Percentiles rank a stretch among this genome's conserved stretches.
phyloP scores from a whole-genome alignment of 2,329 filamentous ascomycete genomes.

The Colletotrichum sp. region DNA sequence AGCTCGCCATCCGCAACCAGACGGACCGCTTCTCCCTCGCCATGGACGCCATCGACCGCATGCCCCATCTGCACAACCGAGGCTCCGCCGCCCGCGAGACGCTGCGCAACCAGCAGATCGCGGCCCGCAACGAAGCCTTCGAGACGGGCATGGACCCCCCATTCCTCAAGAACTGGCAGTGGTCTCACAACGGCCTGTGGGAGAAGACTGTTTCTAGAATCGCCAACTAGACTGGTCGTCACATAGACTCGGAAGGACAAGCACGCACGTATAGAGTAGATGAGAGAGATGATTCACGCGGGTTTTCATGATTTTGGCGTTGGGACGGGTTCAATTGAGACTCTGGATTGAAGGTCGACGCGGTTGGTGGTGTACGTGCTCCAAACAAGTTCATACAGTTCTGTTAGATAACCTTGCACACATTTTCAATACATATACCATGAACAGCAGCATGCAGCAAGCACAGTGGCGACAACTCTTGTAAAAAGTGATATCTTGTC shows the following conservation, averaged over 20 bases:
- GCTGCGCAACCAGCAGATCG: constrained; percentile 69
- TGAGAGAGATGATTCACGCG: not conserved
- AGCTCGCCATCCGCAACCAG: constrained; percentile 78
- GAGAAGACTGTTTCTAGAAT: constrained; percentile 29
- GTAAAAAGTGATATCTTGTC: not conserved
- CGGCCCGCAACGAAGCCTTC: constrained; percentile 68
- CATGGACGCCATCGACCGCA: constrained; percentile 76
- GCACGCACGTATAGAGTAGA: not conserved
- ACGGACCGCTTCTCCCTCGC: constrained; percentile 80
- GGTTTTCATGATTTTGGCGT: not conserved
- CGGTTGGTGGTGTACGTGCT: not conserved
- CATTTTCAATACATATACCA: not conserved
- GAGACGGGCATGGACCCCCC: constrained; percentile 74
- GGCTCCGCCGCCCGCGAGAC: constrained; percentile 67
- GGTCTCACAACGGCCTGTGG: constrained; percentile 55
- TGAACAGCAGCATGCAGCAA: not conserved
- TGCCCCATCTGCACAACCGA: constrained; percentile 66
- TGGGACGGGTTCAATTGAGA: not conserved
- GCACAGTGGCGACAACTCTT: not conserved
- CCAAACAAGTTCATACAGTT: not conserved
- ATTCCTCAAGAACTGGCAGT: constrained; percentile 69
- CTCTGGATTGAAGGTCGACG: not conserved
- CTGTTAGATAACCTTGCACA: not conserved
- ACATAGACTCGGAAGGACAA: not conserved
- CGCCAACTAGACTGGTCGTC: not conserved